Base-by-base conservation (phyloP, 2,329 filamentous ascomycete genomes). In the Botryosphaeria dothidea region DNA sequence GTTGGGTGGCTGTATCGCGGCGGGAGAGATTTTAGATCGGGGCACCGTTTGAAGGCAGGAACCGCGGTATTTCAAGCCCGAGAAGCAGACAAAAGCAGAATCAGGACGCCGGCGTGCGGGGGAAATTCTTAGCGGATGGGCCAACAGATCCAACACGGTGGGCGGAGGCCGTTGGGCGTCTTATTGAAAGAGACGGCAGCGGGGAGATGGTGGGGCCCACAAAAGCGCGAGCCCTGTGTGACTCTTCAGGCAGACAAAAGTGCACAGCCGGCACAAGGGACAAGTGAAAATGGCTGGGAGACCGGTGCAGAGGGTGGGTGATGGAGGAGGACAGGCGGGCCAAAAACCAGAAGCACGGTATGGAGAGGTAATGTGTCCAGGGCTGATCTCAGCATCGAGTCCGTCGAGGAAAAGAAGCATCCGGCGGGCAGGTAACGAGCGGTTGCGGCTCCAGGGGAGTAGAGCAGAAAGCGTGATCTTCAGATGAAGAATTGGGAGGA, bases 381-480 rank as follows among this genome's bases (percentile, higher is more conserved):
- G 48, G 13, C 31, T 64, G 49, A 36, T 23, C 61, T 45, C 61
- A 64, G 61, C 61, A 64, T 64, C 31, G 61, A 64, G 60, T 29
- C 45, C 25, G 60, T n/a, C 11, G 23, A 49, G 46, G 46, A 54
- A n/a, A 51, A 63, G 52, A 43, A 43, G 52, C 52, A 57, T 57
- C 52, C 52, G 52, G 36, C 52, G 36, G 13, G 31, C 6, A 34
- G 36, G 61, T 56, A 56, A 46, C 48, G 61, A 64, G 49, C 61
- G 61, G 49, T 64, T 54, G 61, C 61, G 41, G 61, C 61, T 49
- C 60, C 58, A 62, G 43, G 43, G 45, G 58, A 49, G 43, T 45
- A 21, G 45, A 41, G 46, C 45, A 60, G 51, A 38, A 38, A 38
- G 51, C 51, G 51, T 29, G 52, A 43, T 57, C 34, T 25, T 21